Percentiles rank a stretch among this genome's conserved stretches.
These are phyloP conservation scores for Przewalskia tangutica DNA, from an alignment of 257 asterid species.

Conservation along the genomic window DNA sequence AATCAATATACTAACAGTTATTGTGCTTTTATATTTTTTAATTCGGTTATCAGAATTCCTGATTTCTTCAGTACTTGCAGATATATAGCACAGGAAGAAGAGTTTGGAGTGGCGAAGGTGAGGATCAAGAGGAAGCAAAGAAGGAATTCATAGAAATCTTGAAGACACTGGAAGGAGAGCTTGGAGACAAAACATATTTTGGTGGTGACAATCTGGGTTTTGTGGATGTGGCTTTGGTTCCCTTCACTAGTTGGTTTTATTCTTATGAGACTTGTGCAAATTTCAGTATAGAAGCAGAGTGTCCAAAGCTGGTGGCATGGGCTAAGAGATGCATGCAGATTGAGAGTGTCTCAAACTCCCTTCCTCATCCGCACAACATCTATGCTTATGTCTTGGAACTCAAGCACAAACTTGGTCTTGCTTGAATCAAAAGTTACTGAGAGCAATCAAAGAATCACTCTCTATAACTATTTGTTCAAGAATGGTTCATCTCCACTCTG, in stretches of 20 bases:
- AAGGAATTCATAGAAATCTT: neutral
- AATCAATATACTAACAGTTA: no score
- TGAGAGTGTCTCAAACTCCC: conserved; percentile 1
- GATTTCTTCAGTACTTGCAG: neutral
- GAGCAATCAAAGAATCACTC: no score
- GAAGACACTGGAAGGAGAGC: conserved; percentile 3
- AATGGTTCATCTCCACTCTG: neutral
- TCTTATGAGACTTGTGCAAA: conserved; percentile 2
- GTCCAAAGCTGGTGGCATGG: conserved; percentile 1
- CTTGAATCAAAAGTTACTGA: neutral
- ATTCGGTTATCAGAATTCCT: neutral
- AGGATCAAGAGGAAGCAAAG: conserved; percentile 7
- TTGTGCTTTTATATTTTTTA: neutral
- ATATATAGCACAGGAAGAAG: neutral
- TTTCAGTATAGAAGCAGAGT: conserved; percentile 4
- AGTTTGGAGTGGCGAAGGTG: conserved; percentile 3
- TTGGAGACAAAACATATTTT: conserved; percentile 6
- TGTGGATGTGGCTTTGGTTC: conserved; percentile 6
- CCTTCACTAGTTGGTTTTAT: conserved; percentile 8
- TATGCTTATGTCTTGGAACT: conserved; percentile 6
- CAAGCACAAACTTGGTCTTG: conserved; percentile 1
- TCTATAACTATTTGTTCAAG: no score
- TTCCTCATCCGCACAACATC: conserved; percentile 10
- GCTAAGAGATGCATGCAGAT: conserved; percentile 4
- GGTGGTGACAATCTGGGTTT: conserved; percentile 3